Base-by-base conservation (phyloP, 257 asterid genomes). In the Fraxinus cuspidata region DNA sequence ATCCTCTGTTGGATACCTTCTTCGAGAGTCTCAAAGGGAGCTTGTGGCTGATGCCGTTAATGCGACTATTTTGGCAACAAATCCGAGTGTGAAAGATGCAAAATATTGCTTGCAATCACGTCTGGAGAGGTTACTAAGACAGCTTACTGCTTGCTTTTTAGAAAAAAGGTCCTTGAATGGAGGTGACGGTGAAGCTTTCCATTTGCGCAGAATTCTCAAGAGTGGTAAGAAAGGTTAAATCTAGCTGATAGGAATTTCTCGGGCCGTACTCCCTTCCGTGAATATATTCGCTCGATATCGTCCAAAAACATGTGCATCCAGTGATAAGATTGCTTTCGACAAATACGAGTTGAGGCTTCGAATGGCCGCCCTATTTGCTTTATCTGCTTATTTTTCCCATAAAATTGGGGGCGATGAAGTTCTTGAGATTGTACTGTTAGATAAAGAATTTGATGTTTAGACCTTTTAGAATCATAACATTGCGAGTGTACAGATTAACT, bases 1-100 rank as follows among this genome's bases (percentile, higher is more conserved):
- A 74, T 89, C 93, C 40, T 84, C 91, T 7, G 94, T 95, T 32
- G 99, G 97, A 75, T 95, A 95, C 84, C 93, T 95, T 74, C 92
- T 93, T 63, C 87, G 80, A 70, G 92, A 92, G 32, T 78, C 97
- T 37, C 99, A 93, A 79, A 87, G 94, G 51, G 99, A 92, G 77
- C 89, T 92, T 67, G 92, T 92, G 84, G 99, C 99, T 10, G 99
- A 95, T 87, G 97, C 98, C 28, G 90, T 92, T 70, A 95, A 93
- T 34, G 91, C 98, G 25, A 78, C 75, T 84, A 78, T 95, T 74
- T 84, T 95, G 63, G 84, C 96, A 31, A 87, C 90, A 12, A 90
- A 93, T 44, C 97, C 96, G 0, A 83, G 82, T 7, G n/a, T 53
- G 31, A 89, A 85, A 83, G 91, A 88, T 21, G 23, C 79, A n/a